A percentile compares a stretch with the other conserved stretches of the same genome.
phyloP scores from a whole-genome alignment of 192 early-diverging fungal genomes.

The Nowakowskiella sp. region DNA sequence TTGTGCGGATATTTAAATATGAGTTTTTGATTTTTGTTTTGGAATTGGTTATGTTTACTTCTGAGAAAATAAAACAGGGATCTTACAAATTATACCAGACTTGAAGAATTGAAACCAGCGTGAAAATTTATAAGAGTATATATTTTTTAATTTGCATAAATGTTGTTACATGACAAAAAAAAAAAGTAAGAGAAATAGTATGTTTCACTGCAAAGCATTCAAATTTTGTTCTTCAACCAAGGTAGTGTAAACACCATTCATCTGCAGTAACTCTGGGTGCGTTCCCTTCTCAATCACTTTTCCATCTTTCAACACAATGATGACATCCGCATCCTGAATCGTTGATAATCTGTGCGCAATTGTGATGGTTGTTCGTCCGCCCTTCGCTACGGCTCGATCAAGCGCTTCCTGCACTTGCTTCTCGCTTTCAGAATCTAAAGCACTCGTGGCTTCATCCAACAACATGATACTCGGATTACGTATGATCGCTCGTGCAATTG shows the following conservation, averaged over 20 bases:
- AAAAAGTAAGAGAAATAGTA: no score
- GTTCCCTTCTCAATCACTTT: slow-evolving; percentile 46
- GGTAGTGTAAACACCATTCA: slow-evolving; percentile 32
- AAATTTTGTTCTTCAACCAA: slow-evolving; percentile 45
- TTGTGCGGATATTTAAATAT: no score
- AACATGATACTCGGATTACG: slow-evolving; percentile 44
- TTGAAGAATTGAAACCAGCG: no score
- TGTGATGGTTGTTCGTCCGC: slow-evolving; percentile 57
- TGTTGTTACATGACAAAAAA: no score
- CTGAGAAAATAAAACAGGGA: no score
- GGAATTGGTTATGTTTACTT: no score
- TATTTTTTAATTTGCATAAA: no score
- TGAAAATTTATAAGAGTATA: neutral
- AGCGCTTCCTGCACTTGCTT: slow-evolving; percentile 54
- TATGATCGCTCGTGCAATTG: slow-evolving; percentile 58
- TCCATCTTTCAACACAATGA: slow-evolving; percentile 48
- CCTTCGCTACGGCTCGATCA: slow-evolving; percentile 33
- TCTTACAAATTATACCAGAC: no score
- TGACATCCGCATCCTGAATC: slow-evolving; percentile 55
- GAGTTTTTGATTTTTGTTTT: no score
- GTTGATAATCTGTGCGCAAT: slow-evolving; percentile 66
- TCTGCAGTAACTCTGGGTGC: slow-evolving; percentile 41
- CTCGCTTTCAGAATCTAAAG: slow-evolving; percentile 58
- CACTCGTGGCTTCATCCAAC: slow-evolving; percentile 40
- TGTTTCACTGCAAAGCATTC: no score